Base-by-base conservation (phyloP, 2,329 filamentous ascomycete genomes). In the Ascochyta clinopodiicola region DNA sequence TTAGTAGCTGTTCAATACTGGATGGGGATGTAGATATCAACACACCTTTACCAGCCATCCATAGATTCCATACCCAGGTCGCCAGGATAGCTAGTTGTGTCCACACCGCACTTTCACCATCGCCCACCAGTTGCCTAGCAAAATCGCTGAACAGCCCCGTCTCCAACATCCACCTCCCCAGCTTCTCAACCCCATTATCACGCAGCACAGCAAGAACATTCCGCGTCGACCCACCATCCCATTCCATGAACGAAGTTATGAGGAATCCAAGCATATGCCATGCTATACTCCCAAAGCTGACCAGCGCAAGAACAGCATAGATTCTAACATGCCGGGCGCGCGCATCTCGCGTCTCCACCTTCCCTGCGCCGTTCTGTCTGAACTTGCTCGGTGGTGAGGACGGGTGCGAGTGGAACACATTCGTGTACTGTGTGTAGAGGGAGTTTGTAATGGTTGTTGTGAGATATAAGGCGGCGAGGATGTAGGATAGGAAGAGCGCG, bases 251-350 rank as follows among this genome's bases (percentile, higher is more conserved):
- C 3, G 68, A 70, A 3, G 44, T 48, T 13, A 70, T 54, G 3
- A 74, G 59, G 43, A 74, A 74, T 32, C 58, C 62, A 15, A 70
- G 63, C 71, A 75, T 74, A 43, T 73, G 59, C 39, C 66, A 72
- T 0, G 68, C 70, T 1, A 73, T 48, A 2, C 61, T 62, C 3
- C 60, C 58, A 48, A 75, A 74, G 47, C 64, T 70, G 25, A 71
- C 44, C 1, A 63, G 59, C 2, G 69, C 66, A 6, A 73, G 56
- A 24, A 63, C 57, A 5, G 63, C 54, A 47, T 73, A 71, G 36
- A 69, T 65, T 13, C 66, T 67, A 43, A 72, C 58, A 19, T 71
- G 68, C 10, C 62, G 59, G 15, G 51, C 56, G 17, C 64, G 63
- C 22, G 61, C 68, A 31, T 49, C 36, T 21, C 60, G 57, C 5